phyloP scores from a whole-genome alignment of 1,284 basidiomycete species.

The Tilletia setariae region DNA sequence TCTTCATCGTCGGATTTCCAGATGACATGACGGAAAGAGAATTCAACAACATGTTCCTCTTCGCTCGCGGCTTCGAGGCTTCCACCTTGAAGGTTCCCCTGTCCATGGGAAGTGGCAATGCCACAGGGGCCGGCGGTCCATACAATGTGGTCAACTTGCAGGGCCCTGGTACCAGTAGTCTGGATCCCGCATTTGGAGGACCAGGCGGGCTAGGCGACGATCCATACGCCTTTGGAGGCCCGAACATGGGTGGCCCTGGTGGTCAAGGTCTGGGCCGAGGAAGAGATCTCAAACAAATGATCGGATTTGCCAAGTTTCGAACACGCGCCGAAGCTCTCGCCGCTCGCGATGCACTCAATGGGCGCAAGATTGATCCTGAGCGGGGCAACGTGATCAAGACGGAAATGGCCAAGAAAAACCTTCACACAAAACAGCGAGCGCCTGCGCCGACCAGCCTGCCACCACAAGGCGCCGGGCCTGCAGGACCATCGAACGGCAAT shows the following conservation, averaged over 20 bases:
- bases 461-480: background rate
- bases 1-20: slow-evolving; percentile 97
- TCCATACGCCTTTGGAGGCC: background rate
- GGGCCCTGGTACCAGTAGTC: slow-evolving; percentile 23
- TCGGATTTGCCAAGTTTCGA: slow-evolving; percentile 94
- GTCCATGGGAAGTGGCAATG: background rate
- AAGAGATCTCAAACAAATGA: slow-evolving; percentile 72
- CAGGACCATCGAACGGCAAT: too few relatives aligned
- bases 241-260: slow-evolving; percentile 10
- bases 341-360: slow-evolving; percentile 84
- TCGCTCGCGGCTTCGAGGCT: slow-evolving; percentile 90
- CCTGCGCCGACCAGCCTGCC: background rate
- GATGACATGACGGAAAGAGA: slow-evolving; percentile 99
- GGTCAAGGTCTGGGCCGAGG: slow-evolving; percentile 23
- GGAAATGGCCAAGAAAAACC: slow-evolving; percentile 99
- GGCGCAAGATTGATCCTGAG: slow-evolving; percentile 86
- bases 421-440: slow-evolving; percentile 67
- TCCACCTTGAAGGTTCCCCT: slow-evolving; percentile 90
- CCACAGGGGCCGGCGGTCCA: slow-evolving; percentile 64
- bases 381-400: slow-evolving; percentile 91
- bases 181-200: background rate
- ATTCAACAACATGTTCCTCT: slow-evolving; percentile 99
- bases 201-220: background rate
- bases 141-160: slow-evolving; percentile 45
- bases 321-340: slow-evolving; percentile 80